Base-by-base conservation (phyloP, 495 filamentous ascomycete genomes). In the Penicillium goetzii region DNA sequence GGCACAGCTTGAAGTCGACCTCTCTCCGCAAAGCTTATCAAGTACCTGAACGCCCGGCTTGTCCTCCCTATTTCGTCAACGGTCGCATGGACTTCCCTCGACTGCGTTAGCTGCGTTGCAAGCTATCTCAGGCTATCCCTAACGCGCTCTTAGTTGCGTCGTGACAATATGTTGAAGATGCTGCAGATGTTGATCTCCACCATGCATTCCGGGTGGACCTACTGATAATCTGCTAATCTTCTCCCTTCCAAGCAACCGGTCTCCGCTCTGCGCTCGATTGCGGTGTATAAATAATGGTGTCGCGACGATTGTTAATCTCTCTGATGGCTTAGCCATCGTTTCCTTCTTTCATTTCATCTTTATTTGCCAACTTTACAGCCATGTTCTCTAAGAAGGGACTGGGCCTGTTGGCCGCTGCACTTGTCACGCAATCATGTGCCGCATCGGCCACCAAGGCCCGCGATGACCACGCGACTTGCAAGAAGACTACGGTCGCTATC, bases 401-500 rank as follows among this genome's bases (percentile, higher is more conserved):
- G 36, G 33, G 38, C 3, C 14, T 61, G 45, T 38, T 65, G 51
- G 45, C 33, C 23, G 51, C 52, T 30, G 64, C 64, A 30, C 51
- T 68, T 21, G 66, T 60, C 36, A 51, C 34, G 17, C 59, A 64
- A 49, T 56, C 56, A 34, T 68, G 62, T 41, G 28, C 51, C 38
- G 63, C 63, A 23, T 57, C 66, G 8, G 63, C 58, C 30, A 26
- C 58, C 32, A 52, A 56, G 51, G 58, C 57, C n/a, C 54, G 57
- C 9, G 60, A 58, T 52, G 66, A 62, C 10, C 40, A 54, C n/a
- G 62, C 45, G 14, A 61, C 58, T 26, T 78, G 76, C 58, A 64
- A 65, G 21, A 71, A 74, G 56, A 76, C 76, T 7, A 70, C 63
- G 43, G 72, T 77, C 43, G 73, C 67, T 7, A 74, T 78, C 32